Base-by-base conservation (phyloP, 1,284 basidiomycete species). In the Leccinum fallax region DNA sequence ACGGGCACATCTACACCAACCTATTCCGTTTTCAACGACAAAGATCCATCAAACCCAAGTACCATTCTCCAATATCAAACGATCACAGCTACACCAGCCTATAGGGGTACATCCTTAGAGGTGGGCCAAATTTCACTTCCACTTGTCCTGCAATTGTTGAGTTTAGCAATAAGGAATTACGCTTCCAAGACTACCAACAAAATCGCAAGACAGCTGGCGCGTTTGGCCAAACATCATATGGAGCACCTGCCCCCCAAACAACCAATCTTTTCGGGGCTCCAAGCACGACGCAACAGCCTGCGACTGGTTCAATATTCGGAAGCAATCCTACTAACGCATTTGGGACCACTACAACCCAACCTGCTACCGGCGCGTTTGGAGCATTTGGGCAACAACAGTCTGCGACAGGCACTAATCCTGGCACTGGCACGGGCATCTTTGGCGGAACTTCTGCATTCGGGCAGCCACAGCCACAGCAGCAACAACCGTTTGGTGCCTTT, bases 151-250 rank as follows among this genome's bases (percentile, higher is more conserved):
- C 55, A 21, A 43, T 52, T 36, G 38, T 32, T 63, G 26, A 64
- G 28, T 56, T 48, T n/a, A 34, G 15, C 52, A 51, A 59, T 38
- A 59, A 92, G 89, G 90, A 92, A 81, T 71, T 93, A 38, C 85
- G 89, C 60, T 55, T 81, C 19, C 90, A 92, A 82, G 90, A 92
- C 69, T 93, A 92, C 64, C 76, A 80, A 48, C 89, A 91, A 74
- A 86, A 85, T 57, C 83, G 90, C n/a, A 92, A 91, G 76, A 88
- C 86, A 43, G 82, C 81, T 30, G 81, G 82, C 52, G 75, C 79
- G 38, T 85, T 83, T 58, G 76, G 80, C n/a, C 80, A 80, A 63
- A 65, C 79, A 16, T 65, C 73, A 19, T 72, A 74, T 74, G 68
- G 61, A 28, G 61, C 69, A n/a, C 63, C 76, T 24, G 36, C 64